Conservation (phyloP, 352 stramenopile genomes). For the Phytophthora quininea region DNA sequence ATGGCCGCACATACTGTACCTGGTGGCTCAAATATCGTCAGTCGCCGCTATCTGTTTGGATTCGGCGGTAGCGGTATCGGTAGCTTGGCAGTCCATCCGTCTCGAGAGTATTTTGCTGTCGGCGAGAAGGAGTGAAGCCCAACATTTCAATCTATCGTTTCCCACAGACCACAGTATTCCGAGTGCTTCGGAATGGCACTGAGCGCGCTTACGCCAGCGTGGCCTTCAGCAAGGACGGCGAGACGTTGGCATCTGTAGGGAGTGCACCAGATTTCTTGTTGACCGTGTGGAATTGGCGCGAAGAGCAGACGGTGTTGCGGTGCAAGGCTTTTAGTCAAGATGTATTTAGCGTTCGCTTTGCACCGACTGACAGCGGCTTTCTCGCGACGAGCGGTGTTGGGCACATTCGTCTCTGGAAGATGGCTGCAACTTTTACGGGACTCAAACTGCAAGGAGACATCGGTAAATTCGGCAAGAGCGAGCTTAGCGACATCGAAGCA, state of each 20-base stretch:
- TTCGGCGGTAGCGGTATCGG: constrained; percentile 69
- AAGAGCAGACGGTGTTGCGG: constrained; percentile 89
- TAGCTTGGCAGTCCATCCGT: constrained; percentile 75
- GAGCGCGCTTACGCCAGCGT: constrained; percentile 83
- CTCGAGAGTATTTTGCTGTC: constrained; percentile 80
- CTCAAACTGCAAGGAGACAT: constrained; percentile 96
- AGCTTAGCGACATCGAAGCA: constrained; percentile 93
- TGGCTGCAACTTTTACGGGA: constrained; percentile 96
- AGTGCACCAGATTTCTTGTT: constrained; percentile 90
- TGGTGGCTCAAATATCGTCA: constrained; percentile 27
- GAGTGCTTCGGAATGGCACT: constrained; percentile 84
- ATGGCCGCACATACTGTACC: constrained; percentile 34
- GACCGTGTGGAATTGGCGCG: constrained; percentile 93
- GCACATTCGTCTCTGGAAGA: constrained; percentile 96
- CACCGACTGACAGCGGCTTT: constrained; percentile 85
- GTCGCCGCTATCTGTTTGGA: constrained; percentile 71
- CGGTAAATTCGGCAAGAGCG: constrained; percentile 95
- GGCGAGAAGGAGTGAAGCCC: constrained; percentile 88
- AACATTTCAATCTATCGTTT: constrained; percentile 91
- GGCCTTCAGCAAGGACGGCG: constrained; percentile 76
- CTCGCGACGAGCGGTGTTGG: constrained; percentile 92
- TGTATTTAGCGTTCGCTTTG: constrained; percentile 93
- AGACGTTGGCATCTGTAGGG: constrained; percentile 91
- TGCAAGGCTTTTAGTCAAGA: constrained; percentile 96
- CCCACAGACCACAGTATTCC: constrained; percentile 64